Evolutionary conservation across 2,329 filamentous ascomycete genomes (phyloP), one percentile per base, ranked within the genome.

Genomic region (Piedraia hortae): DNA sequence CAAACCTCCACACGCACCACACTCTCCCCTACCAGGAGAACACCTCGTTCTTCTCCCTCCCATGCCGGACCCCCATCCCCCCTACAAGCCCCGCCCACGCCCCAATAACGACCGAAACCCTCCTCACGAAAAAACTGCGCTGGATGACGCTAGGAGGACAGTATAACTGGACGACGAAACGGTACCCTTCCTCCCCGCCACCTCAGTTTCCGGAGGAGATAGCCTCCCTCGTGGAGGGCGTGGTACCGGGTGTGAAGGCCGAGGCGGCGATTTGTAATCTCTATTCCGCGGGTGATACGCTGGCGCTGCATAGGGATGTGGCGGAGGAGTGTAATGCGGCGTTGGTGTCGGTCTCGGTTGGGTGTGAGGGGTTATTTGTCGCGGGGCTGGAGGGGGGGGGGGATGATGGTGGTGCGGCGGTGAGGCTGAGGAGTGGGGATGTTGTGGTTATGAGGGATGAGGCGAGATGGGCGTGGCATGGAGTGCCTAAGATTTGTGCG

Each of bases 61-160:
- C 18, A 35, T 45, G 24, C 4, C 71, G 72, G 24, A 65, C 89
- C 35, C 53, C 71, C 1, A 14, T 15, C 5, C 21, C 20, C 20
- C 12, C 12, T 2, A 20, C 24, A 8, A 26, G 19, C n/a, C 31
- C 43, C 1, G 46, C 78, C n/a, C 80, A 91, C 46, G 73, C 68
- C 28, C 56, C 74, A 2, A 51, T 91, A 6, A 57, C 61, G 2
- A 52, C 72, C 23, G 52, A 59, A 21, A 66, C 68, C 36, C 62
- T 82, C 14, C 53, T 93, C 19, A 61, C 67, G 26, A 71, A 68
- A 30, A 80, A 74, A 29, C 58, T 93, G 12, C 75, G 82, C 33
- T 97, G 85, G 85, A 62, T 88, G 18, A 93, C 82, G 0, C 59
- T 97, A 3, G 85, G 85, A 21, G 82, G 78, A 0, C 85, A 93